Evolutionary conservation across 139 green algal species (phyloP), one percentile per base, ranked within the genome.

Genomic region (Volvox africanus): DNA sequence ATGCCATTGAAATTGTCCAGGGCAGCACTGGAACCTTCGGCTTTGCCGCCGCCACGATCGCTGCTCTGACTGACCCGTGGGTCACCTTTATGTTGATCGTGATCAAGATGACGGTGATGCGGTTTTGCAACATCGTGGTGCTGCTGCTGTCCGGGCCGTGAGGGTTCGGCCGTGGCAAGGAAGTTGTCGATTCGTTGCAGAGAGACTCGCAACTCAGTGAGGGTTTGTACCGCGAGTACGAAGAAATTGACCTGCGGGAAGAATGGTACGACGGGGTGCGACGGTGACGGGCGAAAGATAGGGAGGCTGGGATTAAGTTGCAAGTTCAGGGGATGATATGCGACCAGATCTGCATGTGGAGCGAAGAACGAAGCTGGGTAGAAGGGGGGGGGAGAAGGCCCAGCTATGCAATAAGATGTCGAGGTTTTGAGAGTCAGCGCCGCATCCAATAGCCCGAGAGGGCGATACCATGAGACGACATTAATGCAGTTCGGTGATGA

Each of bases 171-270:
- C 67, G 96, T 93, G 3, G 81, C 89, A 21, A 98, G 93, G 92
- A 98, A 98, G 55, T 81, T 89, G 78, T 95, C 95, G 65, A 98
- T 94, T 55, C 97, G 93, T 55, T 90, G 86, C 88, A 98, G 61
- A 5, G 94, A 94, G 11, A 98, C 90, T 2, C 89, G 87, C 44
- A 96, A 92, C 93, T 98, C 96, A 3, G 92, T 94, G 19, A 94
- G n/a, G 21, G 85, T 93, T 79, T 97, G 94, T 24, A 98, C 93
- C 19, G 79, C 94, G 81, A 93, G 73, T 20, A 96, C 89, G 78
- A 96, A 97, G 82, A 97, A 97, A 68, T 94, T 96, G 35, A 92
- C 92, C 83, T 97, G 94, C 80, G 71, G 93, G 68, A 21, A 92
- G 90, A 55, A 93, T 71, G 12, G 73, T 62, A 14, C 21, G 65